These are phyloP conservation scores for Lumnitzera littorea DNA, from an alignment of 345 rosid species.

Conservation along the genomic window DNA sequence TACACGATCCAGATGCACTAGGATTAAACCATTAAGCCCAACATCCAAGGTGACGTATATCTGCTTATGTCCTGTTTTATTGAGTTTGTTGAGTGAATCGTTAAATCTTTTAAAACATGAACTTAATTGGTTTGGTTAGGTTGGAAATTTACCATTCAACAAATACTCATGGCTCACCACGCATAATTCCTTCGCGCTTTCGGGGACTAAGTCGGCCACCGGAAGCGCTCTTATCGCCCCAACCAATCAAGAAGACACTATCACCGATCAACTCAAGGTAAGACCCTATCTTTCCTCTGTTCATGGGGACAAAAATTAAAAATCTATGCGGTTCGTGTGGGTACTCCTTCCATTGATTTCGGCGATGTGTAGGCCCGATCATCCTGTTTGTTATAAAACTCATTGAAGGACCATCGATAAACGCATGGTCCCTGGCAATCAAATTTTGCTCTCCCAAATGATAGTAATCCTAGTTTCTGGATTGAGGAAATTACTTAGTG, in stretches of 20 bases:
- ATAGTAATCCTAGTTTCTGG: no score
- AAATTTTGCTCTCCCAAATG: no score
- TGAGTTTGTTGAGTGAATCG: no score
- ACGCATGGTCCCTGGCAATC: no score
- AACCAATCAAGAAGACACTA: constrained; percentile 75
- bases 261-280: constrained; percentile 76
- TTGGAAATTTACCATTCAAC: constrained; percentile 76
- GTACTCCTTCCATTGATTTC: no score
- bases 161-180: constrained; percentile 87
- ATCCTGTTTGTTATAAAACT: no score
- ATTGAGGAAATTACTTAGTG: no score
- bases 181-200: constrained; percentile 68
- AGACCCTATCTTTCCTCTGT: background rate
- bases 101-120: background rate
- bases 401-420: no score
- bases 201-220: constrained; percentile 34
- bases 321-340: no score
- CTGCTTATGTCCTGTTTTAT: no score
- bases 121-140: constrained; percentile 25
- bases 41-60: constrained; percentile 50
- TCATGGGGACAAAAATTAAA: no score
- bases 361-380: no score
- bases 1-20: constrained; percentile 68
- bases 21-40: constrained; percentile 61
- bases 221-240: constrained; percentile 47